Evolutionary conservation across 495 filamentous ascomycete species (phyloP).

Genomic region (Apodospora peruviana): DNA sequence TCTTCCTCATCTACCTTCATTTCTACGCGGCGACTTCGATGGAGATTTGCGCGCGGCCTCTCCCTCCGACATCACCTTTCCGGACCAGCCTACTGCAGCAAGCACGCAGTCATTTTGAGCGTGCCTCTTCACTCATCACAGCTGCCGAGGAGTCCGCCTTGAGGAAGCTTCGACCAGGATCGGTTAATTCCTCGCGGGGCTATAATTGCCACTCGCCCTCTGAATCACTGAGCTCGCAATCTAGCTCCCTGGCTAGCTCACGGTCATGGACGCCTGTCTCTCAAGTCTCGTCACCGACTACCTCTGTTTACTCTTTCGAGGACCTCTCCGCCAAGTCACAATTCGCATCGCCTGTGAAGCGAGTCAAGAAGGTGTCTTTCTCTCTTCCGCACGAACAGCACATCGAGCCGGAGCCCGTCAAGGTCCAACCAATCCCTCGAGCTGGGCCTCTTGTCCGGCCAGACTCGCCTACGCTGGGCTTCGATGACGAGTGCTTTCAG

Average conservation of each 20-base stretch:
- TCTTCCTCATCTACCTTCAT: constrained; percentile 47
- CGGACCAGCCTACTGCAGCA: constrained; percentile 42
- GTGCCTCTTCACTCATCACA: constrained; percentile 37
- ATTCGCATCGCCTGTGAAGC: constrained; percentile 19
- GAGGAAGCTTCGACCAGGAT: constrained; percentile 25
- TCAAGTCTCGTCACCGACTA: constrained; percentile 35
- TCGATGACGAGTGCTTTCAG: constrained; percentile 33
- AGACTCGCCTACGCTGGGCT: constrained; percentile 41
- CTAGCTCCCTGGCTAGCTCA: not conserved
- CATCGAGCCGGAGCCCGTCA: constrained; percentile 8
- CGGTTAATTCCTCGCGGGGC: constrained; percentile 27
- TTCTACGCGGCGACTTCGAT: constrained; percentile 50
- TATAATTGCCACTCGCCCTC: constrained; percentile 42
- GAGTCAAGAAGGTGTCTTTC: constrained; percentile 48
- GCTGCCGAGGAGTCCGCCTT: constrained; percentile 30
- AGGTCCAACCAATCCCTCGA: constrained; percentile 4
- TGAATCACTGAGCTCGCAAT: constrained; percentile 36
- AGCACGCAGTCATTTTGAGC: constrained; percentile 42
- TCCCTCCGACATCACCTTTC: constrained; percentile 36
- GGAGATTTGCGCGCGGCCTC: constrained; percentile 45
- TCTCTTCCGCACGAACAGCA: constrained; percentile 33
- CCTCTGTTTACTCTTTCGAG: constrained; percentile 36
- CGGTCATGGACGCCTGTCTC: constrained; percentile 36
- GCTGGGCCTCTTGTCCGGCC: constrained; percentile 40
- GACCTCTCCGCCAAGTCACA: constrained; percentile 21